These are phyloP conservation scores for Zopfochytrium polystomum DNA, from an alignment of 371 early-diverging fungal species.

Conservation along the genomic window DNA sequence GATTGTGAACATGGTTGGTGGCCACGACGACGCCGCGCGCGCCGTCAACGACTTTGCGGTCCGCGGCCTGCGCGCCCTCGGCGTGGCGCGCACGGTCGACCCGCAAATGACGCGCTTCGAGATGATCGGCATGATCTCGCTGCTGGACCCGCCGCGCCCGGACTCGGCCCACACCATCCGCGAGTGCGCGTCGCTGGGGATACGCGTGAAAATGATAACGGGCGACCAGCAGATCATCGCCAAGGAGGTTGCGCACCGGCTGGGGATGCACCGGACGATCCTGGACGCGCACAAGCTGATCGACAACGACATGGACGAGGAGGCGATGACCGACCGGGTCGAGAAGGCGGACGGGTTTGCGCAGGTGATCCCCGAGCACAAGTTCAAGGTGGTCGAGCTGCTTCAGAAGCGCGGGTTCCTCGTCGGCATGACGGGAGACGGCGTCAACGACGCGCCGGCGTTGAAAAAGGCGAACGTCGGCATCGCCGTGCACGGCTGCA, in stretches of 20 bases:
- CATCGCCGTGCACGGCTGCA: constrained; percentile 82
- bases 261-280: constrained; percentile 51
- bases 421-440: constrained; percentile 88
- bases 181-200: constrained; percentile 60
- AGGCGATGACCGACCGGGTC: constrained; percentile 54
- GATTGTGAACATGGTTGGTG: constrained; percentile 76
- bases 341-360: constrained; percentile 91
- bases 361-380: constrained; percentile 83
- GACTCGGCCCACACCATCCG: constrained; percentile 61
- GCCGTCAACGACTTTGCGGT: constrained; percentile 77
- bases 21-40: constrained; percentile 68
- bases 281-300: constrained; percentile 44
- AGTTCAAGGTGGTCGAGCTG: constrained; percentile 74
- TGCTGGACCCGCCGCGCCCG: constrained; percentile 60
- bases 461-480: constrained; percentile 84
- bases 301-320: constrained; percentile 33
- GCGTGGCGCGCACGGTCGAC: constrained; percentile 78
- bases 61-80: constrained; percentile 88
- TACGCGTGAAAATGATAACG: constrained; percentile 78
- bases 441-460: constrained; percentile 84
- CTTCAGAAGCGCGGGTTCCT: constrained; percentile 70
- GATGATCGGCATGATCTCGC: constrained; percentile 56
- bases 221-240: constrained; percentile 79
- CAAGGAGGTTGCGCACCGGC: constrained; percentile 55
- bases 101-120: constrained; percentile 52